Evolutionary conservation across 78 protist species (phyloP).

Genomic region (Ministeria vibrans): DNA sequence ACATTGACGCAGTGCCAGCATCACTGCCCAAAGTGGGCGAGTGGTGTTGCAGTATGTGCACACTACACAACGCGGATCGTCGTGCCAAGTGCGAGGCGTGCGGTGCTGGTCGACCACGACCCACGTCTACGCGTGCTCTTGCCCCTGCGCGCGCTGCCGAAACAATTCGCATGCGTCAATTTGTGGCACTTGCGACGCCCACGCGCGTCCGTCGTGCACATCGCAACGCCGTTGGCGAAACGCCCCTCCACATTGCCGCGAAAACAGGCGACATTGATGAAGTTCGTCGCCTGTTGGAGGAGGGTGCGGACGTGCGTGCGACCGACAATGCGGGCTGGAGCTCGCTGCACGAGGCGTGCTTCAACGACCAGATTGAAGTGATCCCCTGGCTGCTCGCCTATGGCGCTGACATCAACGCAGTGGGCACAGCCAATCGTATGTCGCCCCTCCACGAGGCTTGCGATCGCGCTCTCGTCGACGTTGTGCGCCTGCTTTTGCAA

Average conservation of each 20-base stretch:
- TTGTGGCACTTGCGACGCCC: too few species aligned
- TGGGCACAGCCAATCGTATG: constrained; percentile 13
- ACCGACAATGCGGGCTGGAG: constrained; percentile 29
- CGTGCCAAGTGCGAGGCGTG: too few species aligned
- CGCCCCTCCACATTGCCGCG: constrained; percentile 16
- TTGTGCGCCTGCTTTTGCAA: constrained; percentile 26
- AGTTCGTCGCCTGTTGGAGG: neutral
- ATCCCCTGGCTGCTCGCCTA: neutral
- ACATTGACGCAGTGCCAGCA: too few species aligned
- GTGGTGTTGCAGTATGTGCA: too few species aligned
- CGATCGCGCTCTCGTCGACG: constrained; percentile 41
- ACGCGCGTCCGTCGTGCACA: too few species aligned
- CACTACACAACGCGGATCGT: too few species aligned
- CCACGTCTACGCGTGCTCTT: too few species aligned
- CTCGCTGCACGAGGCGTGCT: constrained; percentile 28
- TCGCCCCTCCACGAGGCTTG: constrained; percentile 63
- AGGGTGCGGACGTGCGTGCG: constrained; percentile 19
- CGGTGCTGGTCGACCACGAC: too few species aligned
- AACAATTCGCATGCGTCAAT: too few species aligned
- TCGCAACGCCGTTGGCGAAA: too few species aligned
- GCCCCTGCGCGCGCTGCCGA: too few species aligned
- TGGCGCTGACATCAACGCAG: neutral
- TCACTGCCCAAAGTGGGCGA: too few species aligned
- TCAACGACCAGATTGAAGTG: constrained; percentile 6
- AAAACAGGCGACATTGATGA: neutral